These are phyloP conservation scores for Sporisorium iseilematis-ciliati DNA, from an alignment of 1,284 basidiomycete species.

Conservation along the genomic window DNA sequence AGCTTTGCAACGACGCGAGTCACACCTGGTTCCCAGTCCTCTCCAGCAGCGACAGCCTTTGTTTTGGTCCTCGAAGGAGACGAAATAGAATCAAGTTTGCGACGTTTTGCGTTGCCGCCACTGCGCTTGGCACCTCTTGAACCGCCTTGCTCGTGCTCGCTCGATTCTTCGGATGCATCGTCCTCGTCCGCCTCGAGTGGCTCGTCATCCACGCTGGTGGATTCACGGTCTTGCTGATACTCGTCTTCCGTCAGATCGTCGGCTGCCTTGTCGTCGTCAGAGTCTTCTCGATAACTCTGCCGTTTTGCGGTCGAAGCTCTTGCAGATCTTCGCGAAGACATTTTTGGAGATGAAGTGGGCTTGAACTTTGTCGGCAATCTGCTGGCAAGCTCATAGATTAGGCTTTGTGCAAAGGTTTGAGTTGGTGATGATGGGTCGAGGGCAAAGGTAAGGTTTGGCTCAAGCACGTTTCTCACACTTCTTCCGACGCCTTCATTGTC, in stretches of 20 bases:
- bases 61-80: slow-evolving; percentile 6
- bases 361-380: neutral
- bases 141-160: slow-evolving; percentile 8
- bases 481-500: no score
- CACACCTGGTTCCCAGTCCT: slow-evolving; percentile 30
- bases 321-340: slow-evolving; percentile 40
- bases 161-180: slow-evolving; percentile 3
- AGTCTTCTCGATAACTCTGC: slow-evolving; percentile 36
- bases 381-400: neutral
- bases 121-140: slow-evolving; percentile 1
- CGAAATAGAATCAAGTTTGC: slow-evolving; percentile 8
- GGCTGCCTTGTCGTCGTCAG: slow-evolving; percentile 17
- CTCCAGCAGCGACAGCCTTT: neutral
- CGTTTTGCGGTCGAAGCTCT: slow-evolving; percentile 27
- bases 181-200: neutral
- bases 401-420: neutral
- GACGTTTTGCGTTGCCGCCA: slow-evolving; percentile 12
- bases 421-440: neutral
- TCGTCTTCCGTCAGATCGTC: slow-evolving; percentile 36
- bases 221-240: slow-evolving; percentile 23
- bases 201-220: slow-evolving; percentile 30
- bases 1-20: slow-evolving; percentile 38
- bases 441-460: no score
- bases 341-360: neutral
- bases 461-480: no score